Percentiles rank a stretch among this genome's conserved stretches.
These are phyloP conservation scores for Skeletonema grethae DNA, from an alignment of 108 stramenopile genomes.

Conservation along the genomic window DNA sequence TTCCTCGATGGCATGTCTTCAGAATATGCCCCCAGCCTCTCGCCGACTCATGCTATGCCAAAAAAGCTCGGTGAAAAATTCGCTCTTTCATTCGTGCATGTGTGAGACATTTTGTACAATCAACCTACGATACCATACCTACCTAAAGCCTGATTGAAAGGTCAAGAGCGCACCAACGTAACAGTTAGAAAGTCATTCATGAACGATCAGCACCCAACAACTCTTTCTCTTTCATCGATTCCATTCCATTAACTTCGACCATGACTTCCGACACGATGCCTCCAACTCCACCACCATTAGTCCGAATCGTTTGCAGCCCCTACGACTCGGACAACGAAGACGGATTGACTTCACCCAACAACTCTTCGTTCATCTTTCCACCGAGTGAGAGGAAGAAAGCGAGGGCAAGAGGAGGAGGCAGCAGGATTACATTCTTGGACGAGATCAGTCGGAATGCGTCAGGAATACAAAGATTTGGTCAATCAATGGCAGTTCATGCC, in stretches of 20 bases:
- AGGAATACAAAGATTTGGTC: neutral
- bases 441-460: neutral
- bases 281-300: neutral
- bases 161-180: no score
- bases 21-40: no score
- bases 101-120: no score
- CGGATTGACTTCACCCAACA: neutral
- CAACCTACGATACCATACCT: no score
- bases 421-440: neutral
- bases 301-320: conserved; percentile 9
- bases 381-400: neutral
- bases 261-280: neutral
- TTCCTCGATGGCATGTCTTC: no score
- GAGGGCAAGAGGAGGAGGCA: neutral
- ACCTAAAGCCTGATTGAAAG: no score
- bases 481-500: neutral
- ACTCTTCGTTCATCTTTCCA: neutral
- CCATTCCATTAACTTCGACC: neutral
- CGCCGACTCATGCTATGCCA: no score
- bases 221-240: neutral
- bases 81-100: no score
- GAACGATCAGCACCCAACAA: neutral
- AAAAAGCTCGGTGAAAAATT: no score
- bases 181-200: no score
- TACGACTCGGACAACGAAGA: neutral